Percentiles rank a stretch among this genome's conserved stretches.
Evolutionary conservation across 2,329 filamentous ascomycete genomes (phyloP).

Genomic region (Trichoderma koningiopsis): DNA sequence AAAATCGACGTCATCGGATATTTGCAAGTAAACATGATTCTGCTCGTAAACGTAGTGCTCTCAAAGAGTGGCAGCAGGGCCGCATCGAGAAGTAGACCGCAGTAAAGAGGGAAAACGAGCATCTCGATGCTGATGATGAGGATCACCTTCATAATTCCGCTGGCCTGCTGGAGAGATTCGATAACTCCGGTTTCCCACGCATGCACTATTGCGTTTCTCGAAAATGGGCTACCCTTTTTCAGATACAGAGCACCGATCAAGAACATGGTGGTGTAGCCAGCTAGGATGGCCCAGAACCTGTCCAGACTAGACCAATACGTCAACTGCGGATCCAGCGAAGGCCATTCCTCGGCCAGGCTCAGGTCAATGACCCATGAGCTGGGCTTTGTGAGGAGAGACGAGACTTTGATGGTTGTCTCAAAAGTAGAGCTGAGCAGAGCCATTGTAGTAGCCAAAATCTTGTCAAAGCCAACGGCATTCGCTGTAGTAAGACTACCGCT

Average conservation of each 20-base stretch:
- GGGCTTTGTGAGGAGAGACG: constrained; percentile 46
- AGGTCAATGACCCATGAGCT: constrained; percentile 62
- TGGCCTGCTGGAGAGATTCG: constrained; percentile 86
- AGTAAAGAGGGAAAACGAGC: constrained; percentile 95
- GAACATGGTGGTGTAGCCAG: constrained; percentile 79
- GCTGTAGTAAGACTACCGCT: constrained; percentile 47
- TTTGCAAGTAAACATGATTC: constrained; percentile 74
- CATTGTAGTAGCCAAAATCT: constrained; percentile 23
- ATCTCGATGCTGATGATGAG: constrained; percentile 99
- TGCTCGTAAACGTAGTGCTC: constrained; percentile 72
- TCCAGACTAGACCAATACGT: constrained; percentile 69
- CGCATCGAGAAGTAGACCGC: constrained; percentile 84
- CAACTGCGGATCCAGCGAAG: constrained; percentile 56
- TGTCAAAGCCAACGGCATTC: constrained; percentile 46
- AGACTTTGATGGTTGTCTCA: constrained; percentile 29
- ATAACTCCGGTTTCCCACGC: constrained; percentile 76
- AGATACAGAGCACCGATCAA: constrained; percentile 78
- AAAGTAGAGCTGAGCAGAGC: constrained; percentile 24
- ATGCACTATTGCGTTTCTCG: constrained; percentile 55
- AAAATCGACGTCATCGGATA: constrained; percentile 91
- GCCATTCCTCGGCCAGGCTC: constrained; percentile 44
- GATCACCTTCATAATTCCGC: constrained; percentile 96
- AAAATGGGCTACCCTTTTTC: constrained; percentile 69
- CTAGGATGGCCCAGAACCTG: constrained; percentile 70
- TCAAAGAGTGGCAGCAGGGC: constrained; percentile 90